Base-by-base conservation (phyloP, 148 eudicot species). In the Suaeda aralocaspica region DNA sequence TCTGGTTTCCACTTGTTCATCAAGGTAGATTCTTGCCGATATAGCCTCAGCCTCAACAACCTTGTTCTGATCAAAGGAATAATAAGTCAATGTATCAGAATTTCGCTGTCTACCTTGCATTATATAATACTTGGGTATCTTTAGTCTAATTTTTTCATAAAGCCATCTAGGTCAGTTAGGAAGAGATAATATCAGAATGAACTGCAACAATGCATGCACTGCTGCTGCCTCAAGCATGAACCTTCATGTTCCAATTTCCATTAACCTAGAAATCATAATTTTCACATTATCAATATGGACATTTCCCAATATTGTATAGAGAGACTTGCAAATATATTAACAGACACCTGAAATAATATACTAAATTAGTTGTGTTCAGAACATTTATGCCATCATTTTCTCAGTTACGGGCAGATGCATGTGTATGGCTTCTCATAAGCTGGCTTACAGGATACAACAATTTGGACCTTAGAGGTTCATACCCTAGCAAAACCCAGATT, bases 11-110 rank as follows among this genome's bases (percentile, higher is more conserved):
- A 82, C 85, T 80, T 89, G 84, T 4, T 89, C 67, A 0, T 81
- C 57, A 2, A 83, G 84, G 65, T 86, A 86, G 19, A 89, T 86
- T 70, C 77, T 86, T 68, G 79, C 88, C 29, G 86, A 71, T 61
- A 81, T 84, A 10, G 66, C 76, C 74, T 84, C 70, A 11, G 87
- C 91, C 72, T 86, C 87, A 15, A 52, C 36, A 36, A 49, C 66
- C 70, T 76, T 81, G 24, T 80, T 68, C 86, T 86, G 81, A 55
- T 14, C 15, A 31, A 64, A 42, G 31, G 11, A 61, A 63, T n/a
- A n/a, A n/a, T n/a, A 63, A 24, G 15, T 21, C 9, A 4, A 15
- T 25, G 19, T 13, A 25, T 64, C 26, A 41, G 34, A 26, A 45
- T 36, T 42, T 44, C 5, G 14, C 14, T 41, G 31, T 41, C 46